These are phyloP conservation scores for Talaromyces rugulosus DNA, from an alignment of 2,329 filamentous ascomycete genomes.

Conservation along the genomic window DNA sequence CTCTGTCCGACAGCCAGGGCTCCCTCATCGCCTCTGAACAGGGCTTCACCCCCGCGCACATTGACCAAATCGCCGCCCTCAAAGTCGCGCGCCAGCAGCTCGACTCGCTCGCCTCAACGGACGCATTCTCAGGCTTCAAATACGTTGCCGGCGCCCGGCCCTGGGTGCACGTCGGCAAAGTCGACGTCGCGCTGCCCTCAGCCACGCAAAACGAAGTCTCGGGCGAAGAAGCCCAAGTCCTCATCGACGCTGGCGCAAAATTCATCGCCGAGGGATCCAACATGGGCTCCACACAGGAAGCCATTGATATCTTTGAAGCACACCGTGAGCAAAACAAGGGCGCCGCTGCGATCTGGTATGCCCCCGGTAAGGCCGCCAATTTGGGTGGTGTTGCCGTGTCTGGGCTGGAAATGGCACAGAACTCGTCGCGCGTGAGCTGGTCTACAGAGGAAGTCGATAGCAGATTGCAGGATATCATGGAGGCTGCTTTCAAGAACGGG, in stretches of 20 bases:
- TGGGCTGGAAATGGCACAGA: slow-evolving; percentile 98
- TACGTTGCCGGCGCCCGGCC: slow-evolving; percentile 85
- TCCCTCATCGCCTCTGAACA: slow-evolving; percentile 60
- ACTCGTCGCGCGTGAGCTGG: slow-evolving; percentile 83
- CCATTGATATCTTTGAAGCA: slow-evolving; percentile 89
- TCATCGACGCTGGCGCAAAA: slow-evolving; percentile 70
- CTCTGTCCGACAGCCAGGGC: slow-evolving; percentile 89
- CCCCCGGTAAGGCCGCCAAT: slow-evolving; percentile 94
- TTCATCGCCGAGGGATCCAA: slow-evolving; percentile 96
- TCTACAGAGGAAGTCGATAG: slow-evolving; percentile 83
- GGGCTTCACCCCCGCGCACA: slow-evolving; percentile 72
- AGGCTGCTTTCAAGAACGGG: slow-evolving; percentile 85
- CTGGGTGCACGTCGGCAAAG: slow-evolving; percentile 83
- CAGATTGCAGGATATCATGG: slow-evolving; percentile 93
- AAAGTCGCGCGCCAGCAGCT: slow-evolving; percentile 86
- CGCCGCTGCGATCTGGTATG: slow-evolving; percentile 79
- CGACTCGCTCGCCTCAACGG: slow-evolving; percentile 61
- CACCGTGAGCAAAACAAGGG: slow-evolving; percentile 63
- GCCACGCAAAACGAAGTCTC: slow-evolving; percentile 98
- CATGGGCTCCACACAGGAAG: slow-evolving; percentile 97
- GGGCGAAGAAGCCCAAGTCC: slow-evolving; percentile 78
- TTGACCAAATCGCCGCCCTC: slow-evolving; percentile 73
- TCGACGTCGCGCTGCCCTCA: slow-evolving; percentile 87
- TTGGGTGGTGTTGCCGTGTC: slow-evolving; percentile 96
- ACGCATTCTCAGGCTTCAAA: slow-evolving; percentile 62